Conservation (phyloP, 2,329 filamentous ascomycete genomes). For the Fusarium zealandicum region DNA sequence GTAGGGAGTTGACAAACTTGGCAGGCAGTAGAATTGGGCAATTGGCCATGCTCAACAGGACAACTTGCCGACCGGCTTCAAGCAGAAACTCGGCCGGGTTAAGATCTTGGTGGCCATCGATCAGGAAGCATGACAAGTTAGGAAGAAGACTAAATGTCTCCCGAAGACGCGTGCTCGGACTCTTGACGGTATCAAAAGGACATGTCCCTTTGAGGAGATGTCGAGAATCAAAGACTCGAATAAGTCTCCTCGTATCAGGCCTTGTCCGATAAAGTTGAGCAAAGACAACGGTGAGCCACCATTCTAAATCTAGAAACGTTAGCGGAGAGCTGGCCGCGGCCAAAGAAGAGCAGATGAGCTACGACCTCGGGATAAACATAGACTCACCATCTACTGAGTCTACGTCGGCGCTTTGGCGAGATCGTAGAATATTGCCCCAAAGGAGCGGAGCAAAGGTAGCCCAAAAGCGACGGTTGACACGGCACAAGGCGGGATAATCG, state of each 20-base stretch:
- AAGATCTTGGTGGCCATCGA: constrained; percentile 56
- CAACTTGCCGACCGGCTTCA: constrained; percentile 18
- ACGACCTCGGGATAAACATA: neutral
- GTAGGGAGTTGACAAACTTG: constrained; percentile 51
- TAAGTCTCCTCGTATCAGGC: constrained; percentile 51
- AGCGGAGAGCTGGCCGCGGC: neutral
- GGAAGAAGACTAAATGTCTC: constrained; percentile 52
- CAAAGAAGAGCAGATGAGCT: neutral
- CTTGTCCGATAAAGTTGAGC: constrained; percentile 47
- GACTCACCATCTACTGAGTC: constrained; percentile 56
- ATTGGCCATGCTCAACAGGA: constrained; percentile 55
- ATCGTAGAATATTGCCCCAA: constrained; percentile 59
- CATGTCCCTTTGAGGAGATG: constrained; percentile 50
- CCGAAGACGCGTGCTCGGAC: constrained; percentile 49
- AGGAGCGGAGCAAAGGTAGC: constrained; percentile 58
- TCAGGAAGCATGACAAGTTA: constrained; percentile 53
- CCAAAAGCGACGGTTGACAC: constrained; percentile 57
- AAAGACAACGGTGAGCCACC: constrained; percentile 58
- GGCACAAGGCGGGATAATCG: constrained; percentile 56
- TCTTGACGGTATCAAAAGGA: constrained; percentile 49
- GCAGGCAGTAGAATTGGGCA: constrained; percentile 51
- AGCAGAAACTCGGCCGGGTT: constrained; percentile 50
- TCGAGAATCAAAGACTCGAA: constrained; percentile 58
- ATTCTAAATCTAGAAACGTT: constrained; percentile 53
- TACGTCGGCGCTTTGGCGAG: constrained; percentile 50